Percentiles rank a stretch among this genome's conserved stretches.
Evolutionary conservation across 805 yeast genomes (phyloP).

Genomic region (Lipomyces yamanashiensis): DNA sequence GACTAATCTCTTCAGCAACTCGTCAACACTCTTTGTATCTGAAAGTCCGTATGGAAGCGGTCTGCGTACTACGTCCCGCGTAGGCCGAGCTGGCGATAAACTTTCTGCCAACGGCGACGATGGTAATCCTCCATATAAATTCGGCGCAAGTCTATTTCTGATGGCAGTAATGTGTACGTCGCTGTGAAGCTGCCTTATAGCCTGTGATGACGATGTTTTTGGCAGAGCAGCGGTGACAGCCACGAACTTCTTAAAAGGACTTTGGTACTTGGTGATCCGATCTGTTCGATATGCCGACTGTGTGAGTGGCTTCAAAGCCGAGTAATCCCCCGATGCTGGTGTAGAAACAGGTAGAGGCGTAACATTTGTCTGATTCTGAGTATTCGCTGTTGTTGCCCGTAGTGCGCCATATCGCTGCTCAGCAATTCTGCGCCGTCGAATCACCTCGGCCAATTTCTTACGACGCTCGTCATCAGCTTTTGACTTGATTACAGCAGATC

Average conservation of each 20-base stretch:
- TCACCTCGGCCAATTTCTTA: constrained; percentile 18
- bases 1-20: constrained; percentile 28
- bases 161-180: constrained; percentile 15
- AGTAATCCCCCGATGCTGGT: not conserved
- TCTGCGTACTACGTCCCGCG: constrained; percentile 12
- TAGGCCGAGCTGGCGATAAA: constrained; percentile 17
- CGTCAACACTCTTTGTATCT: constrained; percentile 35
- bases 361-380: not conserved
- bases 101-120: constrained; percentile 29
- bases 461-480: constrained; percentile 19
- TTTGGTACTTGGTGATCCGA: constrained; percentile 19
- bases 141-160: constrained; percentile 14
- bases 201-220: not conserved
- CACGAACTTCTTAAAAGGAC: constrained; percentile 22
- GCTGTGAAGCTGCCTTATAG: constrained; percentile 3
- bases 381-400: constrained; percentile 2
- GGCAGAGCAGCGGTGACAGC: not conserved
- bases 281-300: not conserved
- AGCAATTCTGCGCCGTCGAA: constrained; percentile 18
- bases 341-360: not conserved
- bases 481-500: constrained; percentile 2
- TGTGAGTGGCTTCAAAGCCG: not conserved
- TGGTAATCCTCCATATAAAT: constrained; percentile 8
- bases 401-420: constrained; percentile 17
- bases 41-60: constrained; percentile 22